phyloP scores from a whole-genome alignment of 2,329 filamentous ascomycete genomes.

The Ophiosphaerella narmari region DNA sequence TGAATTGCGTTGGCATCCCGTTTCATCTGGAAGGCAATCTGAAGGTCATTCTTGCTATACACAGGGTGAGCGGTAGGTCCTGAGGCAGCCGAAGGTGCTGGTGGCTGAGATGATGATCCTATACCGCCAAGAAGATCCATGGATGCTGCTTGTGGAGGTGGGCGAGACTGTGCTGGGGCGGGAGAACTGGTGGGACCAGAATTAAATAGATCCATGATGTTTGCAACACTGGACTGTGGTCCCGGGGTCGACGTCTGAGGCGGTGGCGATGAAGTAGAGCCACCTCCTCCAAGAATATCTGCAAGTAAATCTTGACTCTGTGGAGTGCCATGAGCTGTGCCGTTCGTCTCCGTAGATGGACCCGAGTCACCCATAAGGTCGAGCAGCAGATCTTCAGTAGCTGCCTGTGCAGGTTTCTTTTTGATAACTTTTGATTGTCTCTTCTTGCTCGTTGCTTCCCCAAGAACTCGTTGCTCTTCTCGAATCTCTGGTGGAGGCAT shows the following conservation, averaged over 20 bases:
- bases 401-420: slow-evolving; percentile 75
- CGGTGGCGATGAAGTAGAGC: slow-evolving; percentile 52
- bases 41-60: slow-evolving; percentile 85
- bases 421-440: slow-evolving; percentile 62
- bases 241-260: slow-evolving; percentile 46
- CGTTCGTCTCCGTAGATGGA: slow-evolving; percentile 57
- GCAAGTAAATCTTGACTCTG: slow-evolving; percentile 82
- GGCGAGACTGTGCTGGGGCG: slow-evolving; percentile 46
- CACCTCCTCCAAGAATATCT: slow-evolving; percentile 81
- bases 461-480: slow-evolving; percentile 89
- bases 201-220: slow-evolving; percentile 91
- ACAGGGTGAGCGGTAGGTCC: slow-evolving; percentile 65
- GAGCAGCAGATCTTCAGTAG: slow-evolving; percentile 87
- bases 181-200: slow-evolving; percentile 50
- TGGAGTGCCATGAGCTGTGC: slow-evolving; percentile 61
- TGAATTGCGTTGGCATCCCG: slow-evolving; percentile 81
- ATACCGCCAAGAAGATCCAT: slow-evolving; percentile 51
- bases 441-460: slow-evolving; percentile 66
- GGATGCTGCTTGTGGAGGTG: slow-evolving; percentile 41
- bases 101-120: slow-evolving; percentile 54
- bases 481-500: slow-evolving; percentile 98
- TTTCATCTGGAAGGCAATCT: slow-evolving; percentile 81
- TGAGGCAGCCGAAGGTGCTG: slow-evolving; percentile 41
- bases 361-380: slow-evolving; percentile 89
- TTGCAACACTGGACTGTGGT: slow-evolving; percentile 49